A percentile compares a stretch with the other conserved stretches of the same genome.
Conservation (phyloP, 352 stramenopile species). For the Phytophthora gonapodyides region DNA sequence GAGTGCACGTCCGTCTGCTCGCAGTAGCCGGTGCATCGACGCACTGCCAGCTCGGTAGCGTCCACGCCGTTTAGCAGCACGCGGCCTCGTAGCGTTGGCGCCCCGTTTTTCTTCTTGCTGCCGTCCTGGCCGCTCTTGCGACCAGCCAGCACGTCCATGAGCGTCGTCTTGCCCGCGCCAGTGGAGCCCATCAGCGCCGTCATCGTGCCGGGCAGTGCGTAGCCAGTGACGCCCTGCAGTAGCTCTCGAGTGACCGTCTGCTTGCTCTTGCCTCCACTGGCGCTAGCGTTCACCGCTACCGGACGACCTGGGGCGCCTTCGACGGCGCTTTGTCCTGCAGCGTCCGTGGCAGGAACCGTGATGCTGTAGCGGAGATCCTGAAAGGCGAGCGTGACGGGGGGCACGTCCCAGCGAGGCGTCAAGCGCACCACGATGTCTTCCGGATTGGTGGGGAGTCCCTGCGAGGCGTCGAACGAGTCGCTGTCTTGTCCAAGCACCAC, state of each 20-base stretch:
- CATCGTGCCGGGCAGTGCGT: constrained; percentile 81
- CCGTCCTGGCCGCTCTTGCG: constrained; percentile 75
- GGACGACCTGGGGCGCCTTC: constrained; percentile 30
- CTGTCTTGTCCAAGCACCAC: constrained; percentile 13
- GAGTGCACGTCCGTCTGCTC: constrained; percentile 91
- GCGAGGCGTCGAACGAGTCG: constrained; percentile 28
- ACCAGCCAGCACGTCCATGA: constrained; percentile 94
- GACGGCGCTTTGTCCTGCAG: constrained; percentile 17
- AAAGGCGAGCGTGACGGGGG: constrained; percentile 50
- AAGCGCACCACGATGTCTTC: constrained; percentile 30
- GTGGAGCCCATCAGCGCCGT: constrained; percentile 90
- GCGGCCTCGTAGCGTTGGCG: constrained; percentile 26
- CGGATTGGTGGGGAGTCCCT: constrained; percentile 22
- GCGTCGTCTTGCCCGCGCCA: constrained; percentile 84
- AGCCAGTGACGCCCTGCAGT: constrained; percentile 80
- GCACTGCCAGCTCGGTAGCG: constrained; percentile 54
- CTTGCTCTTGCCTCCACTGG: constrained; percentile 48
- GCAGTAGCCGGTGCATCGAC: constrained; percentile 59
- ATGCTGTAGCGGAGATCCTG: constrained; percentile 50
- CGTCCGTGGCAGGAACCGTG: constrained; percentile 22
- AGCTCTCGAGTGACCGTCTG: constrained; percentile 55
- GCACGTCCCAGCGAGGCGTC: constrained; percentile 34
- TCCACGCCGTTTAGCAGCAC: constrained; percentile 92
- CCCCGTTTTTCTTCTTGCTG: constrained; percentile 26
- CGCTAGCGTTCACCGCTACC: constrained; percentile 44